phyloP scores from a whole-genome alignment of 2,329 filamentous ascomycete species.

The Fusarium sp. region DNA sequence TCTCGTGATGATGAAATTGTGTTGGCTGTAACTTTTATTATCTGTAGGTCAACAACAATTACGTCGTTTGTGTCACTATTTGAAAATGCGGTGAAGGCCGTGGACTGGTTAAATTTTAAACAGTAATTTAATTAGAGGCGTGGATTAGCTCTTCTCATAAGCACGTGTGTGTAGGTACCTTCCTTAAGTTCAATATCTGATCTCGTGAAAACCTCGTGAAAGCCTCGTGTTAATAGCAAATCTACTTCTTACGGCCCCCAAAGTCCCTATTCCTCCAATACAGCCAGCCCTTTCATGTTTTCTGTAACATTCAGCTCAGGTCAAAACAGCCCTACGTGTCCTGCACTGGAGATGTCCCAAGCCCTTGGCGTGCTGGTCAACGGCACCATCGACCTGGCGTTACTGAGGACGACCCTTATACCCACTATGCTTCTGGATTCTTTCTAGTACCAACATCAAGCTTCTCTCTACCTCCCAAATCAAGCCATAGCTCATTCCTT shows the following conservation, averaged over 20 bases:
- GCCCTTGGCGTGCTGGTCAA: constrained; percentile 26
- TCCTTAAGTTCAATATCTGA: background rate
- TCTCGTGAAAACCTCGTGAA: constrained; percentile 6
- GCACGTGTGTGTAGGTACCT: no score
- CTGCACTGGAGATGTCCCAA: constrained; percentile 1
- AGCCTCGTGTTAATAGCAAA: background rate
- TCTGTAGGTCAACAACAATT: background rate
- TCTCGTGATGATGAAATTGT: constrained; percentile 1
- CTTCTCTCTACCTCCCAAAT: constrained; percentile 19
- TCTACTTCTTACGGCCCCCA: background rate
- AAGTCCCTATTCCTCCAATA: background rate
- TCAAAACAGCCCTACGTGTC: constrained; percentile 12
- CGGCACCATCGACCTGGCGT: constrained; percentile 22
- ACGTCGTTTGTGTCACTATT: constrained; percentile 3
- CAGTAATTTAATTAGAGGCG: background rate
- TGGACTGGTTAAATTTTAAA: background rate
- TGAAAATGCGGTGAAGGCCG: constrained; percentile 22
- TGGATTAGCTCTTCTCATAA: background rate
- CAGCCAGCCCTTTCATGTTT: background rate
- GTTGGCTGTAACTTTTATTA: constrained; percentile 1
- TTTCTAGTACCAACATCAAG: constrained; percentile 22
- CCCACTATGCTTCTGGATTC: constrained; percentile 28
- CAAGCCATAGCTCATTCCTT: constrained; percentile 16
- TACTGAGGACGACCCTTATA: constrained; percentile 17
- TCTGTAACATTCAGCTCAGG: background rate